These are phyloP conservation scores for Penicillium silybi DNA, from an alignment of 495 filamentous ascomycete species.

Conservation along the genomic window DNA sequence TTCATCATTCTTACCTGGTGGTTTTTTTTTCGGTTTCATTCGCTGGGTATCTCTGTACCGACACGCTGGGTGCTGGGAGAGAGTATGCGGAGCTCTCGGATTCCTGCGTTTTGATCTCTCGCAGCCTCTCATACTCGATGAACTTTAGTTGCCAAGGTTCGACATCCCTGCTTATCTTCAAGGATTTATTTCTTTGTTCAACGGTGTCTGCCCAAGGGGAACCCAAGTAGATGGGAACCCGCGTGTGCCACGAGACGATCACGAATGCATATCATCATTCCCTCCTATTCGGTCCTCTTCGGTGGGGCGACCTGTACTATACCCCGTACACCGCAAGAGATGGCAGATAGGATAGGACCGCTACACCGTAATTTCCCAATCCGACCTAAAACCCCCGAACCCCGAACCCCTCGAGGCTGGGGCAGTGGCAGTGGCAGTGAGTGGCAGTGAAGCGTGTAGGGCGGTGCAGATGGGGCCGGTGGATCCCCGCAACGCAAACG, in stretches of 20 bases:
- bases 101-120: conserved; percentile 25
- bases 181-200: not conserved
- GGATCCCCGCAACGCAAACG: conserved; percentile 12
- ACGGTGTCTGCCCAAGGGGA: conserved; percentile 18
- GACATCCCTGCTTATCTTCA: conserved; percentile 5
- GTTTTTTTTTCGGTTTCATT: not conserved
- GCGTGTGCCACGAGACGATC: conserved; percentile 26
- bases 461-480: conserved; percentile 20
- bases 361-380: conserved; percentile 13
- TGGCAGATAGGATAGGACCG: conserved; percentile 1
- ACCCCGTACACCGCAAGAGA: conserved; percentile 9
- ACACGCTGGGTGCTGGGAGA: conserved; percentile 30
- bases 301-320: not conserved
- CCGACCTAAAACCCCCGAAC: not conserved
- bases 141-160: conserved; percentile 1
- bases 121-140: conserved; percentile 5
- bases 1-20: conserved; percentile 14
- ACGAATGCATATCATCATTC: conserved; percentile 24
- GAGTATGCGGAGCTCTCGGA: conserved; percentile 28
- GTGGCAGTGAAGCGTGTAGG: conserved; percentile 26
- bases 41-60: conserved; percentile 20
- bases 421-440: conserved; percentile 21
- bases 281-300: conserved; percentile 17
- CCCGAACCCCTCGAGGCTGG: conserved; percentile 19
- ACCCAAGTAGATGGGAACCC: conserved; percentile 3